Base-by-base conservation (phyloP, 345 rosid species). In the Salix brachista region DNA sequence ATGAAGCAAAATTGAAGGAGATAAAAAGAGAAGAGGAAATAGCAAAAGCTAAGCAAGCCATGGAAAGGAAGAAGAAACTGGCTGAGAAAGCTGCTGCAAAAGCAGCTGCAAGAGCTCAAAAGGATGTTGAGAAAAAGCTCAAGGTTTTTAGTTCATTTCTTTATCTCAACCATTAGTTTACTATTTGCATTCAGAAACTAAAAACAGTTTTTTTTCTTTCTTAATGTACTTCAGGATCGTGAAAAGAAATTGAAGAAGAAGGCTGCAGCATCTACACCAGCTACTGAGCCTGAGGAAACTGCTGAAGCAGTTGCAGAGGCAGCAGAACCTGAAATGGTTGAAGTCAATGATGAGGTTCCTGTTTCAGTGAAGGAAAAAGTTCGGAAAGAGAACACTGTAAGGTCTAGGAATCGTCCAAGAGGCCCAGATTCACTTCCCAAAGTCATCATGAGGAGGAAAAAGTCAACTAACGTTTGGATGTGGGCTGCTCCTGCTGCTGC, bases 1-100 rank as follows among this genome's bases (percentile, higher is more conserved):
- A 91, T 83, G 83, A 75, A 73, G 91, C 85, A 75, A 89, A 90
- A 81, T 67, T 88, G 85, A 96, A 86, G 87, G 99, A 94, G 85
- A 89, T 89, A 84, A 94, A 85, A 86, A 90, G 94, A 83, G 96
- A 90, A 75, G 96, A 91, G 87, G 97, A 96, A 83, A 84, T 89
- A 19, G 97, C 86, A 30, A 94, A 94, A 87, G 92, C 94, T 72
- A 94, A 89, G 85, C 95, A 84, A 81, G 97, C 97, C 64, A 81
- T 88, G 89, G 99, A 96, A 82, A 90, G 99, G 86, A 96, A 96
- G 90, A 96, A 89, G 88, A 96, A 88, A 85, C 74, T 82, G 87
- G 97, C 97, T 3, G 98, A 94, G 83, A 92, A 92, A 88, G 83
- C 89, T 76, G 99, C 98, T 65, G 91, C 89, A 18, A 96, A 96